Percentiles rank a stretch among this genome's conserved stretches.
Evolutionary conservation across 768 basidiomycete species (phyloP).

Genomic region (Mycena indigotica): DNA sequence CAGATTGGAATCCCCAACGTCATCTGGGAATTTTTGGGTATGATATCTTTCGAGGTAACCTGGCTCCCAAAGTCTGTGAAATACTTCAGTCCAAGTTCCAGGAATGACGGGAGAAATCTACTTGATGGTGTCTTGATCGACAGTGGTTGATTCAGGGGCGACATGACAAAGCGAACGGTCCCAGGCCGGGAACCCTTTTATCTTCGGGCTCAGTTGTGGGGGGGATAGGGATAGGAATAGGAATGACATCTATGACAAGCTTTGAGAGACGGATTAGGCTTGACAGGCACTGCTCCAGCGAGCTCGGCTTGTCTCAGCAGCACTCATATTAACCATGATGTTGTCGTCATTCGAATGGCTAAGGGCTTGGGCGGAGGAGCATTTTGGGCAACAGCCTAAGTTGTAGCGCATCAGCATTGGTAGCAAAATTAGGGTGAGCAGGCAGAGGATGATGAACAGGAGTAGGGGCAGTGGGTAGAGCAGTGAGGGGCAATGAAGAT

Average conservation of each 20-base stretch:
- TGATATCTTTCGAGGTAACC: slow-evolving; percentile 97
- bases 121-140: slow-evolving; percentile 95
- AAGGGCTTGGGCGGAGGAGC: slow-evolving; percentile 67
- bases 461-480: slow-evolving; percentile 44
- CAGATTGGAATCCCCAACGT: slow-evolving; percentile 70
- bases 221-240: slow-evolving; percentile 19
- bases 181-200: slow-evolving; percentile 45
- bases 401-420: slow-evolving; percentile 70
- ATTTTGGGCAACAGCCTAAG: slow-evolving; percentile 55
- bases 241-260: slow-evolving; percentile 31
- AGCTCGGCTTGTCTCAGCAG: slow-evolving; percentile 93
- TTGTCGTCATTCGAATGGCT: slow-evolving; percentile 86
- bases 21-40: slow-evolving; percentile 84
- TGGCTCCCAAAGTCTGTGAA: slow-evolving; percentile 86
- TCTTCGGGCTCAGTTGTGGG: slow-evolving; percentile 36
- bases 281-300: slow-evolving; percentile 55
- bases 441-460: slow-evolving; percentile 48
- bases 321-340: slow-evolving; percentile 95
- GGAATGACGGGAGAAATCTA: too few species aligned
- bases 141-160: slow-evolving; percentile 45
- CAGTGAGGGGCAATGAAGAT: slow-evolving; percentile 49
- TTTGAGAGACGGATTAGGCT: slow-evolving; percentile 44
- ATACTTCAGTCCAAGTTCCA: slow-evolving; percentile 9
- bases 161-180: slow-evolving; percentile 18
- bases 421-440: slow-evolving; percentile 69